A percentile compares a stretch with the other conserved stretches of the same genome.
Evolutionary conservation across 257 asterid species (phyloP).

Genomic region (Fraxinus americana): DNA sequence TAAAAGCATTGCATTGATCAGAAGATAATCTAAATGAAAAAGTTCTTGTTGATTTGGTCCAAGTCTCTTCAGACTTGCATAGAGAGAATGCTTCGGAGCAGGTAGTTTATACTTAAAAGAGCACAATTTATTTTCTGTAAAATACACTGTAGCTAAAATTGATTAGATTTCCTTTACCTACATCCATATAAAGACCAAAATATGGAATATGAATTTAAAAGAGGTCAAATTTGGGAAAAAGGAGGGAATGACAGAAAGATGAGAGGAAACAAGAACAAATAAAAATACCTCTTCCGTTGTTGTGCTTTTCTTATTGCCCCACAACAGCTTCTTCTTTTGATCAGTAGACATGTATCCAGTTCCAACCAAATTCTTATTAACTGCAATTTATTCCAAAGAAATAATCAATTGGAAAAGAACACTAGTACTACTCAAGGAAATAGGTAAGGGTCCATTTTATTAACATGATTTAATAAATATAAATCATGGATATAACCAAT

Average conservation of each 20-base stretch:
- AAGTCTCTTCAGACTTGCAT: background rate
- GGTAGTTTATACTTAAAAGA: background rate
- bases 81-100: background rate
- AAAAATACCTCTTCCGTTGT: conserved; percentile 75
- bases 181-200: background rate
- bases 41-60: conserved; percentile 5
- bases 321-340: conserved; percentile 96
- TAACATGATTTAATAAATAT: background rate
- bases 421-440: background rate
- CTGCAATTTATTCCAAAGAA: conserved; percentile 43
- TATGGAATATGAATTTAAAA: background rate
- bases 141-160: background rate
- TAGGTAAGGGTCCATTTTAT: background rate
- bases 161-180: background rate
- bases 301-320: conserved; percentile 91
- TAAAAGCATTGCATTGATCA: conserved; percentile 18
- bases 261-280: background rate
- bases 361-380: conserved; percentile 85
- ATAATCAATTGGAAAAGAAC: conserved; percentile 10
- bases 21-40: conserved; percentile 6
- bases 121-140: background rate
- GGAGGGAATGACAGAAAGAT: background rate
- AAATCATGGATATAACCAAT: background rate
- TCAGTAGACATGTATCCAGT: conserved; percentile 95
- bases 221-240: background rate